Conservation (phyloP, 768 basidiomycete species). For the Termitomyces bulborhizus region DNA sequence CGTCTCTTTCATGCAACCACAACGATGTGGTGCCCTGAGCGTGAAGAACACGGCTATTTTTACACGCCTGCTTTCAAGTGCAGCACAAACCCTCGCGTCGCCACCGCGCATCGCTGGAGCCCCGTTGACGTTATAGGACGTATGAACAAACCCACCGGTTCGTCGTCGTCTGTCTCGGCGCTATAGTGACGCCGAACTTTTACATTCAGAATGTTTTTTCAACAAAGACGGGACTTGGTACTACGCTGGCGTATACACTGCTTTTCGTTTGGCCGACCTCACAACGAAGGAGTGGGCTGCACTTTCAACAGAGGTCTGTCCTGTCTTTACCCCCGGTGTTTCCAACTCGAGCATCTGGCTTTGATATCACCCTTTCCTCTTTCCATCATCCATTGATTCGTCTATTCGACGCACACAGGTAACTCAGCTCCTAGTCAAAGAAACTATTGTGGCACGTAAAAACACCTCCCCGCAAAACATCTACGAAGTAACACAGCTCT, state of each 20-base stretch:
- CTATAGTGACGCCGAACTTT: neutral
- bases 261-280: conserved; percentile 59
- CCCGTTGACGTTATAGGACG: conserved; percentile 54
- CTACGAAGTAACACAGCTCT: conserved; percentile 71
- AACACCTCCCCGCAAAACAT: conserved; percentile 73
- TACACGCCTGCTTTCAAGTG: conserved; percentile 73
- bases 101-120: conserved; percentile 72
- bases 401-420: conserved; percentile 34
- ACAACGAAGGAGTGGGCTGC: conserved; percentile 64
- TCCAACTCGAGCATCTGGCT: neutral
- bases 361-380: conserved; percentile 1
- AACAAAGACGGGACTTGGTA: conserved; percentile 80
- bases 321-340: neutral
- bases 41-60: conserved; percentile 79
- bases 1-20: conserved; percentile 61
- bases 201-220: conserved; percentile 67
- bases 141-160: conserved; percentile 61
- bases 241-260: conserved; percentile 74
- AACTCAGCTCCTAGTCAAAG: conserved; percentile 59
- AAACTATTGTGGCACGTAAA: conserved; percentile 65
- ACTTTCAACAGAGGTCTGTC: conserved; percentile 54
- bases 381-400: neutral
- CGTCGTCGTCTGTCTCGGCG: conserved; percentile 3
- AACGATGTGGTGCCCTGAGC: conserved; percentile 75
- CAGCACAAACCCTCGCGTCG: conserved; percentile 69